A percentile compares a stretch with the other conserved stretches of the same genome.
phyloP scores from a whole-genome alignment of 305 asterid genomes.

The Fraxinus albicans region DNA sequence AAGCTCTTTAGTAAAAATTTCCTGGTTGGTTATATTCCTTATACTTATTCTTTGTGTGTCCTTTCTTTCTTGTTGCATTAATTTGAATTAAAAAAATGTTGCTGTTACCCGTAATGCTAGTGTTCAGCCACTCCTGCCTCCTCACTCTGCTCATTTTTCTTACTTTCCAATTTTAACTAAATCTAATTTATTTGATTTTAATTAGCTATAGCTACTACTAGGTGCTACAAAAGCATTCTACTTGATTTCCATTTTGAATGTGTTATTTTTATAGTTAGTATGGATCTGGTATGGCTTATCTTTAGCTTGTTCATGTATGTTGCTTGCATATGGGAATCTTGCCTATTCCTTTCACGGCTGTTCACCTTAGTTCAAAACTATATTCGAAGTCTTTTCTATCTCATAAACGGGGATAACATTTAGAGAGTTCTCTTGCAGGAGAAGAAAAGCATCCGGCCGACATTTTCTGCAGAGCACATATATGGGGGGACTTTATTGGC shows the following conservation, averaged over 20 bases:
- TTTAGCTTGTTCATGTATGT: not conserved
- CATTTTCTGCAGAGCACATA: slow-evolving; percentile 94
- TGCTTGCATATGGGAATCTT: not conserved
- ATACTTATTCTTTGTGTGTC: not conserved
- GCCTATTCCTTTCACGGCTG: not conserved
- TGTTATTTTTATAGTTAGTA: not conserved
- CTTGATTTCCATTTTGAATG: not conserved
- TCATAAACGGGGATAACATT: slow-evolving; percentile 23
- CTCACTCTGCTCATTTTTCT: not conserved
- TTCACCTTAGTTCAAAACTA: not conserved
- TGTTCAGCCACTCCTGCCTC: not conserved
- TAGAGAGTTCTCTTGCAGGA: slow-evolving; percentile 59
- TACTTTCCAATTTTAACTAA: not conserved
- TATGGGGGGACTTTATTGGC: slow-evolving; percentile 90
- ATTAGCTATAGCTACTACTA: not conserved
- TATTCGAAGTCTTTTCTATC: not conserved
- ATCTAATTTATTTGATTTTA: not conserved
- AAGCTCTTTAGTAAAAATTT: slow-evolving; percentile 80
- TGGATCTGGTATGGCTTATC: slow-evolving; percentile 2
- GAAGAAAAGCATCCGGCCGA: slow-evolving; percentile 94
- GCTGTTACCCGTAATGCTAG: not conserved
- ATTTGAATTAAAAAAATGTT: not conserved
- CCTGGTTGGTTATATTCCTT: slow-evolving; percentile 46
- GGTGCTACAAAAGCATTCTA: not conserved
- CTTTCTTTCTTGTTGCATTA: not conserved